Evolutionary conservation across 768 basidiomycete species (phyloP).

Genomic region (Auriculariales sp.): DNA sequence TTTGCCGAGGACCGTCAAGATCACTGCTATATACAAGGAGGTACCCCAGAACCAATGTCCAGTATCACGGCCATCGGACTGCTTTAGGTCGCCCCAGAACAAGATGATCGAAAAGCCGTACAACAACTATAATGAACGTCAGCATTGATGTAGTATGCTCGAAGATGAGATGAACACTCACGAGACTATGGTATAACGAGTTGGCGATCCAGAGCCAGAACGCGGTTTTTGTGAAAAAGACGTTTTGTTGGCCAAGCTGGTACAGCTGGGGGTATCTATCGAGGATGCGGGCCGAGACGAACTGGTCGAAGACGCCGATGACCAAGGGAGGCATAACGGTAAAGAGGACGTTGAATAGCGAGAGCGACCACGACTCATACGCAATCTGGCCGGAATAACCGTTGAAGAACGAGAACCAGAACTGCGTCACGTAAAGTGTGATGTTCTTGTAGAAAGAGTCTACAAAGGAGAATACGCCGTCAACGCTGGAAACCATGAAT

Average conservation of each 20-base stretch:
- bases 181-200: slow-evolving; percentile 80
- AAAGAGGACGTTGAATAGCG: slow-evolving; percentile 92
- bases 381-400: slow-evolving; percentile 98
- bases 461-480: slow-evolving; percentile 17
- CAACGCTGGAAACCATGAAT: not conserved
- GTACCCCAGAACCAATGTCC: slow-evolving; percentile 99
- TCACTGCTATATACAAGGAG: slow-evolving; percentile 82
- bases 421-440: slow-evolving; percentile 93
- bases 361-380: slow-evolving; percentile 97
- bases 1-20: slow-evolving; percentile 92
- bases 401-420: slow-evolving; percentile 98
- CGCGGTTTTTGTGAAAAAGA: slow-evolving; percentile 78
- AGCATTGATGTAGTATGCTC: slow-evolving; percentile 3
- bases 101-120: slow-evolving; percentile 80
- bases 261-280: slow-evolving; percentile 97
- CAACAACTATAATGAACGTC: slow-evolving; percentile 39
- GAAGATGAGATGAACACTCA: slow-evolving; percentile 21
- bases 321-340: slow-evolving; percentile 93
- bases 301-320: slow-evolving; percentile 96
- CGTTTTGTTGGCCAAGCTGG: slow-evolving; percentile 84
- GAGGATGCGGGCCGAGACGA: slow-evolving; percentile 90
- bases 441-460: slow-evolving; percentile 99
- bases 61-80: slow-evolving; percentile 63
- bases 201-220: slow-evolving; percentile 91
- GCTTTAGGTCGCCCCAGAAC: slow-evolving; percentile 87